phyloP scores from a whole-genome alignment of 371 early-diverging fungal genomes.

The Mortierella sp. region DNA sequence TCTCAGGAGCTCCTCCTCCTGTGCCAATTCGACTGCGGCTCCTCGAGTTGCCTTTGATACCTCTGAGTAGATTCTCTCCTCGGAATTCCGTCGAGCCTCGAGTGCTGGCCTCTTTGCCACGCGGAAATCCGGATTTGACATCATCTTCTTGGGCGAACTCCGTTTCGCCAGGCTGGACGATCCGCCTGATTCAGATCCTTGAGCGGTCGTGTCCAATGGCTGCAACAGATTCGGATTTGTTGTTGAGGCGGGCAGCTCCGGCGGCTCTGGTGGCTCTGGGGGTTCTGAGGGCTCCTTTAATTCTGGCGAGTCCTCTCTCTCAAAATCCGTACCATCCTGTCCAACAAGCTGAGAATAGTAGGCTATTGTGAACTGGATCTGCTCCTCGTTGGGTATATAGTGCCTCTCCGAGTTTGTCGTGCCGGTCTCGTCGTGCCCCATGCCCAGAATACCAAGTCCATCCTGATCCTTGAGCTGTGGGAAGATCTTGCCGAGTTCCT shows the following conservation, averaged over 20 bases:
- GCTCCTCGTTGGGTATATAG: slow-evolving; percentile 57
- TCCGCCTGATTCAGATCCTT: slow-evolving; percentile 5
- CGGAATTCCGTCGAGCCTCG: slow-evolving; percentile 43
- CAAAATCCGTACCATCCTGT: slow-evolving; percentile 13
- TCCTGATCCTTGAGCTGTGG: slow-evolving; percentile 58
- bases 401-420: slow-evolving; percentile 27
- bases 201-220: background rate
- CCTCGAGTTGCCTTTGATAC: slow-evolving; percentile 33
- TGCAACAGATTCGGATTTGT: background rate
- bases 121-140: slow-evolving; percentile 46
- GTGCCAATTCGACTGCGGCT: slow-evolving; percentile 50
- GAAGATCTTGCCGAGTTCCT: slow-evolving; percentile 56
- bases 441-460: slow-evolving; percentile 55
- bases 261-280: slow-evolving; percentile 7
- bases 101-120: slow-evolving; percentile 23
- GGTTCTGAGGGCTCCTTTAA: slow-evolving; percentile 6
- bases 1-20: slow-evolving; percentile 44
- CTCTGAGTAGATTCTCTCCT: slow-evolving; percentile 34
- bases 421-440: slow-evolving; percentile 46
- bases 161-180: slow-evolving; percentile 9
- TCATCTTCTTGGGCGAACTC: slow-evolving; percentile 39
- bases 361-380: slow-evolving; percentile 55
- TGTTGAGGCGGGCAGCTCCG: background rate
- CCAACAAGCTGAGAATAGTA: slow-evolving; percentile 52
- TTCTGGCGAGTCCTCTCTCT: background rate